Evolutionary conservation across 2,329 filamentous ascomycete genomes (phyloP), one percentile per base, ranked within the genome.

Genomic region (Ilyonectria mors-panacis): DNA sequence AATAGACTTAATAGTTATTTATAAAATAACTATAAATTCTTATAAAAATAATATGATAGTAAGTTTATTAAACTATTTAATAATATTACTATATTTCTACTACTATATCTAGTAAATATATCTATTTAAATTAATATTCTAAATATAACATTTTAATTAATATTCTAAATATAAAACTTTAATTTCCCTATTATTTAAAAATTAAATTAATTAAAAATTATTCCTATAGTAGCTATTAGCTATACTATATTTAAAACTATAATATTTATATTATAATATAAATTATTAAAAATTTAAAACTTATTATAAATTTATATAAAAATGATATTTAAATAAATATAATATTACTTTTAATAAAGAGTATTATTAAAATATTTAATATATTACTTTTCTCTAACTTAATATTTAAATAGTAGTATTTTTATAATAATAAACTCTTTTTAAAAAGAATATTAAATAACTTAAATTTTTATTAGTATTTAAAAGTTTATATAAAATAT

Each of bases 111-210:
- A 58, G 1, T 4, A 4, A 26, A 26, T 26, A 26, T 26, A 26
- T 5, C 23, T 5, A 26, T 26, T 26, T 4, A 9, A 26, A 26
- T 30, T 15, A 35, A 58, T 37, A 58, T 58, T 45, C 17, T 19
- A 10, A 10, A 37, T 37, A 37, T 37, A 35, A 35, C 19, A 58
- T 58, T 58, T 17, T 21, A 15, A 23, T 58, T 35, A 58, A 58
- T 21, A 47, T 35, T 48, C 4, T 26, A 33, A 6, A 58, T 58
- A 47, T 58, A 47, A 13, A 58, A n/a, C 9, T 21, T 26, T 58
- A 23, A 21, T 1, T 21, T 21, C 26, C 45, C n/a, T 47, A 37
- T 15, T 6, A n/a, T n/a, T 2, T 9, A 9, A 45, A 58, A 17
- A 13, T 13, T 45, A 15, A 15, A 6, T 21, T 47, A 12, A 13